These are phyloP conservation scores for Diplodia seriata DNA, from an alignment of 2,329 filamentous ascomycete genomes.

Conservation along the genomic window DNA sequence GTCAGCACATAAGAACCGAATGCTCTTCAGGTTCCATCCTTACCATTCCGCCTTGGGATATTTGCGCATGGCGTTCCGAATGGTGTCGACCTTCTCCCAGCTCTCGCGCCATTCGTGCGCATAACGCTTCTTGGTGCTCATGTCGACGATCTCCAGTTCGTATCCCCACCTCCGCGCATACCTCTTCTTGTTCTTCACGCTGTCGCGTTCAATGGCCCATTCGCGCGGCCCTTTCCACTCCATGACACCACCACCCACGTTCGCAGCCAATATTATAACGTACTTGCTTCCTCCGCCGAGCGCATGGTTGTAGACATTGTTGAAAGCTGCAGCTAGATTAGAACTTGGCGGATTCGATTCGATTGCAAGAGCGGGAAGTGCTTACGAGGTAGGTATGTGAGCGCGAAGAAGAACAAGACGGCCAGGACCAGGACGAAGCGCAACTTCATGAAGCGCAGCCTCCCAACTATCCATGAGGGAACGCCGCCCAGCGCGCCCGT, in stretches of 20 bases:
- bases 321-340: slow-evolving; percentile 56
- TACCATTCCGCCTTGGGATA: slow-evolving; percentile 97
- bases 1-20: background rate
- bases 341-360: background rate
- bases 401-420: slow-evolving; percentile 65
- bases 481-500: slow-evolving; percentile 46
- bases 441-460: slow-evolving; percentile 71
- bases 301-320: slow-evolving; percentile 71
- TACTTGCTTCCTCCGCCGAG: slow-evolving; percentile 88
- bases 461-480: slow-evolving; percentile 51
- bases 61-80: slow-evolving; percentile 86
- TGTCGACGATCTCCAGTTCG: slow-evolving; percentile 93
- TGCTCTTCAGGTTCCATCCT: slow-evolving; percentile 42
- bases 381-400: slow-evolving; percentile 79
- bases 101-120: slow-evolving; percentile 99
- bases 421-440: slow-evolving; percentile 66
- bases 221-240: slow-evolving; percentile 97
- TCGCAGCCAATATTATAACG: slow-evolving; percentile 91
- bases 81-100: slow-evolving; percentile 98
- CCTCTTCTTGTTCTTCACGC: slow-evolving; percentile 90
- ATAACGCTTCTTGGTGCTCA: slow-evolving; percentile 98
- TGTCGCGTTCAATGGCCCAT: slow-evolving; percentile 98
- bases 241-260: slow-evolving; percentile 96
- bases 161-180: slow-evolving; percentile 92
- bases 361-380: slow-evolving; percentile 39